Conservation (phyloP, 805 yeast species). For the Kurtzmaniella fragi region DNA sequence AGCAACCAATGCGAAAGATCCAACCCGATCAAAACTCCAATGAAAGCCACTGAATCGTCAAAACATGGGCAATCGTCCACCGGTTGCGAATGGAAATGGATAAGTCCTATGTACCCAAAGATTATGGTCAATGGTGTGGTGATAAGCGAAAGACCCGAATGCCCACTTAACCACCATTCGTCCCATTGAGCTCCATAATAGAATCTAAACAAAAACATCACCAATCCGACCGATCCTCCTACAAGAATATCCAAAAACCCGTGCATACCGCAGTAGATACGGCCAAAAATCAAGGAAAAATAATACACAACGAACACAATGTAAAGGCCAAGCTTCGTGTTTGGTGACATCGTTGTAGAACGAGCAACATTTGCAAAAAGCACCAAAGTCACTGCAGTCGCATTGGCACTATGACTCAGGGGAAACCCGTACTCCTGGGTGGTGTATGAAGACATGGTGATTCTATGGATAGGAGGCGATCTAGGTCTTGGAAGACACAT, state of each 20-base stretch:
- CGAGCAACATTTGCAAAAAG: constrained; percentile 11
- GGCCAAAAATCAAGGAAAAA: constrained; percentile 64
- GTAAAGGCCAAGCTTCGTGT: constrained; percentile 9
- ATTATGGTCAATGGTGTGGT: constrained; percentile 34
- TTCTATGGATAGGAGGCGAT: constrained; percentile 86
- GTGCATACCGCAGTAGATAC: constrained; percentile 97
- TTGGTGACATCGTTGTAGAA: not conserved
- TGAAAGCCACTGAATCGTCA: constrained; percentile 89
- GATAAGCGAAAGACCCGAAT: constrained; percentile 14
- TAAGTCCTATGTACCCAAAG: constrained; percentile 41
- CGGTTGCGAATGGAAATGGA: constrained; percentile 76
- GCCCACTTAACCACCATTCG: constrained; percentile 27
- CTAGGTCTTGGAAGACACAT: constrained; percentile 89
- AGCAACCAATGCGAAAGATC: constrained; percentile 55
- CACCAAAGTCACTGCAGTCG: constrained; percentile 71
- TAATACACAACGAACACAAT: constrained; percentile 43
- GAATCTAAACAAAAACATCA: constrained; percentile 46
- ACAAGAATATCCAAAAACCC: constrained; percentile 72
- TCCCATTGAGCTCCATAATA: constrained; percentile 43
- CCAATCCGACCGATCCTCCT: constrained; percentile 63
- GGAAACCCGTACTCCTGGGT: constrained; percentile 95
- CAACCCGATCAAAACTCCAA: constrained; percentile 80
- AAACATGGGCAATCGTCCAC: constrained; percentile 94
- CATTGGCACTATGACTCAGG: constrained; percentile 90
- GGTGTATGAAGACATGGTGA: constrained; percentile 88